Base-by-base conservation (phyloP, 2,329 filamentous ascomycete genomes). In the Mariannaea sp. region DNA sequence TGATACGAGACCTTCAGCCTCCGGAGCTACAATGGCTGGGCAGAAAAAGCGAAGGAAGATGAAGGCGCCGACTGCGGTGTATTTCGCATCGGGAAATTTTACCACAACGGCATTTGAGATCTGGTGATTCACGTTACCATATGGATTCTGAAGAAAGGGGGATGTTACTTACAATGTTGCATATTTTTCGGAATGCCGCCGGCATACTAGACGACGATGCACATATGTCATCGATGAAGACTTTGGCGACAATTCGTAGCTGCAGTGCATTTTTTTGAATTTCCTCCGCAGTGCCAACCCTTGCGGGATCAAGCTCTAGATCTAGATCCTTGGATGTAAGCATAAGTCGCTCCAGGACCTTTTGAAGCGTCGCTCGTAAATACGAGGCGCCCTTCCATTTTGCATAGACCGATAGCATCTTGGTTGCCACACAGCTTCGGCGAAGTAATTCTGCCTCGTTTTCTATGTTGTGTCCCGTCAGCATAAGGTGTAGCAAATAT, bases 31-130 rank as follows among this genome's bases (percentile, higher is more conserved):
- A 48, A 89, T 89, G 20, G 86, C 86, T 7, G 86, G 86, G 59
- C 86, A 89, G 66, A 89, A 89, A 73, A 89, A 89, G 7, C 86
- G 80, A 19, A 89, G 76, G 64, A 89, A 89, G 52, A 89, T 83
- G 64, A 89, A 89, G 0, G 86, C 85, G 1, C 86, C 86, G 12
- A 89, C 85, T 3, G 86, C 86, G 0, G 85, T 89, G 65, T 88
- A 89, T 68, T 88, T 89, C 5, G 86, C 85, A 54, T 88, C 85
- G 0, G 82, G 83, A 61, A 88, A 89, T 26, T 82, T 78, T 22
- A 77, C 77, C 64, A 84, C 79, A 1, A 88, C 85, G n/a, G 83
- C 79, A 13, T 79, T 74, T 10, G 82, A 84, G 59, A 88, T 88
- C 75, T 82, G 14, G 8, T 19, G 12, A 35, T n/a, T n/a, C n/a